A percentile compares a stretch with the other conserved stretches of the same genome.
phyloP scores from a whole-genome alignment of 2,329 filamentous ascomycete genomes.

The Fusarium oxysporum region DNA sequence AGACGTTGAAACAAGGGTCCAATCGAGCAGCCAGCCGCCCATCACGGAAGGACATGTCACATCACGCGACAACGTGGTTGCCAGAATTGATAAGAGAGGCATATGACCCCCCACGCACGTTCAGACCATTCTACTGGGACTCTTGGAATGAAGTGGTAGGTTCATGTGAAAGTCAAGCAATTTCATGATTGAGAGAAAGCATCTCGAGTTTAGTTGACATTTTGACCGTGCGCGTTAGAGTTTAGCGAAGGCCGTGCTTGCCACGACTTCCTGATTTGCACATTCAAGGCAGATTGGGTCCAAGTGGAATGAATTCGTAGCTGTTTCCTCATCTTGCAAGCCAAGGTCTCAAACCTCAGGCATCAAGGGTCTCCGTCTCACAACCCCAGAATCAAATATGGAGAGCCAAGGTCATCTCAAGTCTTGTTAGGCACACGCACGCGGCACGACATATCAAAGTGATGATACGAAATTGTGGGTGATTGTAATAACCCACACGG shows the following conservation, averaged over 20 bases:
- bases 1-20: conserved; percentile 34
- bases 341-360: not conserved
- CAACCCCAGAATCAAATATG: not conserved
- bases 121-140: conserved; percentile 36
- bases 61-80: conserved; percentile 44
- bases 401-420: not conserved
- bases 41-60: conserved; percentile 10
- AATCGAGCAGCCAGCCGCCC: conserved; percentile 12
- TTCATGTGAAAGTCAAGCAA: conserved; percentile 1
- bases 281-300: not conserved
- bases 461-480: conserved; percentile 12
- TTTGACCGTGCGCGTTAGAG: conserved; percentile 13
- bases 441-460: conserved; percentile 2
- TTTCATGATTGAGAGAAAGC: not conserved
- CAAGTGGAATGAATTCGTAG: not conserved
- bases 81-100: conserved; percentile 33
- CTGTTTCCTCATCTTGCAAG: conserved; percentile 4
- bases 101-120: conserved; percentile 22
- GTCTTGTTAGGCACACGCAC: not conserved
- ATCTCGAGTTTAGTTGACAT: not conserved
- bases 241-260: conserved; percentile 12
- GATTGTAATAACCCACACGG: conserved; percentile 16
- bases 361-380: not conserved
- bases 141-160: conserved; percentile 1
- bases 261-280: not conserved